Evolutionary conservation across 345 rosid species (phyloP).

Genomic region (Streptanthus diversifolius): DNA sequence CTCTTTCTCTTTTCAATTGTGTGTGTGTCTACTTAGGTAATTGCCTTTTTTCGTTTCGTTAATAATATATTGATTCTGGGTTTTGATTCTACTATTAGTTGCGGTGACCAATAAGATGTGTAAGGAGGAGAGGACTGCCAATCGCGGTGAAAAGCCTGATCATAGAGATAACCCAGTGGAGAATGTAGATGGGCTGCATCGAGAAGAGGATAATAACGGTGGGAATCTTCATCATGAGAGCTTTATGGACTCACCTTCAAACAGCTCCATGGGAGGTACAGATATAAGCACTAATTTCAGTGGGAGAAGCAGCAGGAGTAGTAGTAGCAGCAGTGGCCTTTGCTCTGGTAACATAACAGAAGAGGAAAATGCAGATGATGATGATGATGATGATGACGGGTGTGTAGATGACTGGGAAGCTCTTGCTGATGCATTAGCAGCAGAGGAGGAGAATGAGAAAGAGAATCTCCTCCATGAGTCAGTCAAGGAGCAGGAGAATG

Average conservation of each 20-base stretch:
- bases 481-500: slow-evolving; percentile 27
- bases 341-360: slow-evolving; percentile 53
- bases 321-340: slow-evolving; percentile 50
- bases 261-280: slow-evolving; percentile 47
- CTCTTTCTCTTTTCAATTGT: not conserved
- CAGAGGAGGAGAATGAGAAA: slow-evolving; percentile 43
- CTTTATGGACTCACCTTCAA: slow-evolving; percentile 51
- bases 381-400: slow-evolving; percentile 61
- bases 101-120: slow-evolving; percentile 53
- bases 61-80: slow-evolving; percentile 10
- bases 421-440: slow-evolving; percentile 88
- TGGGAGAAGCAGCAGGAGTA: slow-evolving; percentile 54
- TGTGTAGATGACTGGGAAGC: slow-evolving; percentile 98
- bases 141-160: slow-evolving; percentile 11
- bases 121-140: slow-evolving; percentile 44
- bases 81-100: slow-evolving; percentile 29
- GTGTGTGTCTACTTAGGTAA: not conserved
- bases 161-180: slow-evolving; percentile 38
- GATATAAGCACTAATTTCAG: slow-evolving; percentile 48
- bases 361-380: slow-evolving; percentile 70
- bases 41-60: not conserved
- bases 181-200: slow-evolving; percentile 39
- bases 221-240: slow-evolving; percentile 44
- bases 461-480: slow-evolving; percentile 25
- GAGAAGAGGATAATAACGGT: slow-evolving; percentile 38